Percentiles rank a stretch among this genome's conserved stretches.
These are phyloP conservation scores for Emergomyces orientalis DNA, from an alignment of 2,329 filamentous ascomycete genomes.

Conservation along the genomic window DNA sequence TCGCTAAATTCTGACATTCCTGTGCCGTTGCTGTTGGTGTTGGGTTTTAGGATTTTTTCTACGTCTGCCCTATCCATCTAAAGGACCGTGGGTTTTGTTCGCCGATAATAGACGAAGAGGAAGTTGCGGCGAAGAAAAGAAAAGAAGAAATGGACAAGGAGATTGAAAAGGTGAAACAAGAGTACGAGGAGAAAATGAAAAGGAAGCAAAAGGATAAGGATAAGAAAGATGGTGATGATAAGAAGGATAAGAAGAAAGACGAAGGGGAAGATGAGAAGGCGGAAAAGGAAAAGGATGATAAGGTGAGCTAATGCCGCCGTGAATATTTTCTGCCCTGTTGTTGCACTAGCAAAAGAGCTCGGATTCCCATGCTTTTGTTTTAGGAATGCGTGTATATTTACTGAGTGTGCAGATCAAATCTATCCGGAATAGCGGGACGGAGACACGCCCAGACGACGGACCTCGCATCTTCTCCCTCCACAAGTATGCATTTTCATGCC, in stretches of 20 bases:
- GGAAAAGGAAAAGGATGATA: constrained; percentile 45
- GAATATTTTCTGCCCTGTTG: constrained; percentile 8
- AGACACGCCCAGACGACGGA: constrained; percentile 43
- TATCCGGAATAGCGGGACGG: constrained; percentile 36
- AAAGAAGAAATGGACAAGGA: constrained; percentile 37
- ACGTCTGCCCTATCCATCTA: constrained; percentile 73
- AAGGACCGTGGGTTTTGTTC: constrained; percentile 73
- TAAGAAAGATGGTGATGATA: constrained; percentile 39
- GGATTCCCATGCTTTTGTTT: no score
- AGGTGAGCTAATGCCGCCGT: constrained; percentile 31
- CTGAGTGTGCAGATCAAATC: constrained; percentile 34
- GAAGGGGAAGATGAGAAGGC: constrained; percentile 37
- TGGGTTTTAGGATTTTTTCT: constrained; percentile 70
- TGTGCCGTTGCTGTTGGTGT: not conserved
- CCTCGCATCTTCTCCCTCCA: constrained; percentile 75
- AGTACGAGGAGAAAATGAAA: constrained; percentile 68
- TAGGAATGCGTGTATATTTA: not conserved
- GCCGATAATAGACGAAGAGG: constrained; percentile 40
- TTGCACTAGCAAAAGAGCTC: constrained; percentile 17
- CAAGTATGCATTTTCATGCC: constrained; percentile 50
- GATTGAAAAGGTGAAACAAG: constrained; percentile 40
- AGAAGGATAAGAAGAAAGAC: constrained; percentile 41
- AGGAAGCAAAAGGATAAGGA: constrained; percentile 54
- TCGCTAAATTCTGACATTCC: not conserved
- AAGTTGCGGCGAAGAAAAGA: constrained; percentile 34